Conservation (phyloP, 1,284 basidiomycete species). For the Caloboletus firmus region DNA sequence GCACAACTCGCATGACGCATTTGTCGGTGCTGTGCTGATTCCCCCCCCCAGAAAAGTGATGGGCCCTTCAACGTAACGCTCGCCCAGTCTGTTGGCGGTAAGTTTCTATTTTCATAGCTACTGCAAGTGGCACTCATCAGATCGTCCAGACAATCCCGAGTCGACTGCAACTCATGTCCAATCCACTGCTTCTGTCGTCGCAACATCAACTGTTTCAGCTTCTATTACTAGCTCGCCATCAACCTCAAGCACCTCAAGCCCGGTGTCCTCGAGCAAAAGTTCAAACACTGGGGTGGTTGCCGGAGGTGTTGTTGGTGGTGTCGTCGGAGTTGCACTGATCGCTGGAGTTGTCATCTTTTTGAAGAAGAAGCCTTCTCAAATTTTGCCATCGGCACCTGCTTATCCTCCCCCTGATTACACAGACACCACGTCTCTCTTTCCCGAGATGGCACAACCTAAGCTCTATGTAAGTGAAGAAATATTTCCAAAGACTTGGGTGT, state of each 20-base stretch:
- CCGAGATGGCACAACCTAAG: constrained; percentile 23
- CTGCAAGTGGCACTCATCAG: background rate
- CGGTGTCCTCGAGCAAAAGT: background rate
- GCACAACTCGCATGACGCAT: background rate
- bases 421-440: constrained; percentile 5
- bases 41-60: constrained; percentile 17
- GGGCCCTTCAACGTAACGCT: constrained; percentile 20
- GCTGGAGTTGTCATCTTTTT: constrained; percentile 28
- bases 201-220: constrained; percentile 4
- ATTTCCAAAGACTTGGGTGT: background rate
- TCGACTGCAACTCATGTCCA: constrained; percentile 19
- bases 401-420: constrained; percentile 4
- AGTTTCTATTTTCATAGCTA: background rate
- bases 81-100: constrained; percentile 28
- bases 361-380: constrained; percentile 24
- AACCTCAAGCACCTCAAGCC: background rate
- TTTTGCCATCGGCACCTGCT: constrained; percentile 9
- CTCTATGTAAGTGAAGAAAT: constrained; percentile 31
- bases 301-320: constrained; percentile 42
- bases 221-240: constrained; percentile 6
- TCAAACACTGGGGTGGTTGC: constrained; percentile 26
- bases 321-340: constrained; percentile 34
- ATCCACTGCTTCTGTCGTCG: constrained; percentile 15
- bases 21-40: background rate
- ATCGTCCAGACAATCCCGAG: constrained; percentile 30